Conservation (phyloP, 441 rosid species). For the Populus hybrid region DNA sequence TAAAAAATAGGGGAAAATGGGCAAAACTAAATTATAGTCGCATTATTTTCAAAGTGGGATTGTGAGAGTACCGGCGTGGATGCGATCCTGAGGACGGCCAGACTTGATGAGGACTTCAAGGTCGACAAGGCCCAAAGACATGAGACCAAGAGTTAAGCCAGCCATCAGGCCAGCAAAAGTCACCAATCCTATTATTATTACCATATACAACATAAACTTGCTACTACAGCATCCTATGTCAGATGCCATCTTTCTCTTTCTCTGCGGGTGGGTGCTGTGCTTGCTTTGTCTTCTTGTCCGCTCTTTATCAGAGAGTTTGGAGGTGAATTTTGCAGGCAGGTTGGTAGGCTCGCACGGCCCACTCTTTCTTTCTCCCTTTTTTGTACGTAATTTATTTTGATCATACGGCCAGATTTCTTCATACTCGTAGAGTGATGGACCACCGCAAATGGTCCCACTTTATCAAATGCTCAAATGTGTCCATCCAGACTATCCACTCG, state of each 20-base stretch:
- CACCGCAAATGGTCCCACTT: too few relatives aligned
- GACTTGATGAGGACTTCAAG: constrained; percentile 93
- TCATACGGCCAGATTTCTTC: background rate
- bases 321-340: background rate
- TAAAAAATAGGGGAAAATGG: background rate
- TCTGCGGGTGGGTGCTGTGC: background rate
- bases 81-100: constrained; percentile 87
- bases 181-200: constrained; percentile 56
- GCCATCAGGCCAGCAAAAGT: constrained; percentile 95
- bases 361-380: background rate
- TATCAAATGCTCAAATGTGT: too few relatives aligned
- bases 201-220: constrained; percentile 42
- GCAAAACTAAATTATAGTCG: background rate
- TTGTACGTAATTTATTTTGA: background rate
- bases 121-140: constrained; percentile 94
- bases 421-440: too few relatives aligned
- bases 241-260: constrained; percentile 33
- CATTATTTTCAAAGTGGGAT: background rate
- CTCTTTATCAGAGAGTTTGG: background rate
- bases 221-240: constrained; percentile 51
- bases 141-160: constrained; percentile 90
- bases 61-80: constrained; percentile 53
- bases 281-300: background rate
- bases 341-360: background rate
- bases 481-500: too few relatives aligned